phyloP scores from a whole-genome alignment of 2,329 filamentous ascomycete species.

The Davidsoniella eucalypti region DNA sequence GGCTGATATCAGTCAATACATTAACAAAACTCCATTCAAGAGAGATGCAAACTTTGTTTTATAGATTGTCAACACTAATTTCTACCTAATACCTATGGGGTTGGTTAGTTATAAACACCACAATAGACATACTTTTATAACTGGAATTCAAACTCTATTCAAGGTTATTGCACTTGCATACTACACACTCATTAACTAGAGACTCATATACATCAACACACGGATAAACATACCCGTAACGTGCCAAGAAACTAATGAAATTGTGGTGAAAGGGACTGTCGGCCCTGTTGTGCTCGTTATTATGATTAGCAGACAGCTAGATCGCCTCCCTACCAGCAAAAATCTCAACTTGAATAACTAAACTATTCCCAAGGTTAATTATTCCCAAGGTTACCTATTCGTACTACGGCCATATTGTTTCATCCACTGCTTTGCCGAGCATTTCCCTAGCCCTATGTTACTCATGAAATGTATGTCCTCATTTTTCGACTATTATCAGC shows the following conservation, averaged over 20 bases:
- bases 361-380: background rate
- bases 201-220: too few species aligned
- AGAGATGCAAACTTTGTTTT: conserved; percentile 17
- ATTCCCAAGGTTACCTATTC: conserved; percentile 1
- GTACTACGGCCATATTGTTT: background rate
- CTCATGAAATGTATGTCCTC: conserved; percentile 14
- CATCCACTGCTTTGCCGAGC: conserved; percentile 5
- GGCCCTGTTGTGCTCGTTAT: conserved; percentile 3
- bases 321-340: background rate
- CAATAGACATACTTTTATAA: too few species aligned
- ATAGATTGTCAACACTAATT: background rate
- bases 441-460: conserved; percentile 11
- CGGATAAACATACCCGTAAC: background rate
- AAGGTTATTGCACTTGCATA: too few species aligned
- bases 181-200: too few species aligned
- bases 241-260: background rate
- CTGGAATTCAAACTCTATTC: too few species aligned
- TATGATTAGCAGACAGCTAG: background rate
- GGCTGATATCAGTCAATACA: conserved; percentile 45
- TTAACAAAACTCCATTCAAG: conserved; percentile 34
- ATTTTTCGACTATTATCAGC: conserved; percentile 9
- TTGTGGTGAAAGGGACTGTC: conserved; percentile 6
- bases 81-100: too few species aligned
- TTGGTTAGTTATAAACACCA: too few species aligned
- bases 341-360: background rate